phyloP scores from a whole-genome alignment of 129 eudicot genomes.

The Centrapalus pauciflorus region DNA sequence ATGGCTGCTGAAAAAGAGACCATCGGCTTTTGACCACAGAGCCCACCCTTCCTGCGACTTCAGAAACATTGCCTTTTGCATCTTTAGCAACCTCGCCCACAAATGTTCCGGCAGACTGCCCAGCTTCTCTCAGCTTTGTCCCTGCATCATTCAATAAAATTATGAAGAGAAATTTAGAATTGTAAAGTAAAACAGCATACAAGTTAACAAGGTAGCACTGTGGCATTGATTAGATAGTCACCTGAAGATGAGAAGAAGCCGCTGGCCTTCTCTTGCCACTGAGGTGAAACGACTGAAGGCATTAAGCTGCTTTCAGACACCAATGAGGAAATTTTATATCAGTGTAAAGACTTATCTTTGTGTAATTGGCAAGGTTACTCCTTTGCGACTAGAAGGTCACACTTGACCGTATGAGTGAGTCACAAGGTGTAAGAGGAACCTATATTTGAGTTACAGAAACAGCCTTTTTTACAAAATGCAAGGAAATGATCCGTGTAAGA shows the following conservation, averaged over 20 bases:
- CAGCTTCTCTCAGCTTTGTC: conserved; percentile 89
- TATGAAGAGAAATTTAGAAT: not conserved
- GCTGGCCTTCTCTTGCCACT: conserved; percentile 97
- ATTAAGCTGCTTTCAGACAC: conserved; percentile 39
- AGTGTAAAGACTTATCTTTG: not conserved
- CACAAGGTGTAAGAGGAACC: not conserved
- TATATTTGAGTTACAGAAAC: not conserved
- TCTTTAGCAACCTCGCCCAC: conserved; percentile 93
- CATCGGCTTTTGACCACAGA: conserved; percentile 85
- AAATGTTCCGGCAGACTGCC: conserved; percentile 79
- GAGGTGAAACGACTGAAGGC: conserved; percentile 79
- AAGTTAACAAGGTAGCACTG: not conserved
- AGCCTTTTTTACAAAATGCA: not conserved
- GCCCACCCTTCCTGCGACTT: conserved; percentile 79
- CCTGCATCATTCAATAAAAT: conserved; percentile 35
- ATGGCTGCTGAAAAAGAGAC: conserved; percentile 89
- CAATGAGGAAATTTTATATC: not conserved
- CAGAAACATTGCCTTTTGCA: conserved; percentile 83
- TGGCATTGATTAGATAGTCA: conserved; percentile 19
- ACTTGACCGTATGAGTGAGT: not conserved
- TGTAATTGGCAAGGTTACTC: conserved; percentile 7
- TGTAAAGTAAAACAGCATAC: not conserved
- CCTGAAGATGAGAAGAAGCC: conserved; percentile 92
- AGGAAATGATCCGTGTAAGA: not conserved
- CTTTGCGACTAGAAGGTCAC: conserved; percentile 2